A percentile compares a stretch with the other conserved stretches of the same genome.
Conservation (phyloP, 2,329 filamentous ascomycete species). For the Ascosphaera apis region DNA sequence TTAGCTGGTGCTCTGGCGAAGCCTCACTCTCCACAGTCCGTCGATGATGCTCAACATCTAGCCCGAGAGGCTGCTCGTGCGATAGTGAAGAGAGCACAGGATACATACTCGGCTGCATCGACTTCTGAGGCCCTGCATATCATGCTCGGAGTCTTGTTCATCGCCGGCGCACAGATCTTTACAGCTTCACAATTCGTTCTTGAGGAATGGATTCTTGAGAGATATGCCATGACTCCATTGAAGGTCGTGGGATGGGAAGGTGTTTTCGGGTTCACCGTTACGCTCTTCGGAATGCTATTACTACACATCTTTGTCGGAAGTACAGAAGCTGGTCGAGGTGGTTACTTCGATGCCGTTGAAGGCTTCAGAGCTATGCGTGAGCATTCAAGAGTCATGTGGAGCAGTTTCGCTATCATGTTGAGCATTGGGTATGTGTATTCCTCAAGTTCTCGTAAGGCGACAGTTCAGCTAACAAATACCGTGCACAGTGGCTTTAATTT, state of each 20-base stretch:
- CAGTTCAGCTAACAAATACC: constrained; percentile 1
- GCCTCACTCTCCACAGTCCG: constrained; percentile 24
- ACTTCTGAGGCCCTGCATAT: constrained; percentile 40
- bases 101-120: constrained; percentile 18
- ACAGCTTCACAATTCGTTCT: constrained; percentile 90
- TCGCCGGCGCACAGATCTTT: constrained; percentile 88
- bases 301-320: constrained; percentile 56
- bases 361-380: constrained; percentile 61
- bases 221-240: constrained; percentile 60
- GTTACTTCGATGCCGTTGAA: constrained; percentile 78
- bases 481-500: constrained; percentile 75
- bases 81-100: constrained; percentile 20
- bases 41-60: constrained; percentile 9
- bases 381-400: constrained; percentile 46
- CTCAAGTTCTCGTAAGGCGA: not conserved
- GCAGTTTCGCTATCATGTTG: constrained; percentile 82
- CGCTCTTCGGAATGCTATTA: constrained; percentile 53
- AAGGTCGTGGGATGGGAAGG: constrained; percentile 93
- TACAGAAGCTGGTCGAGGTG: constrained; percentile 48
- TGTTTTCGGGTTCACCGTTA: constrained; percentile 66
- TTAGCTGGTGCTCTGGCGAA: constrained; percentile 66
- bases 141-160: constrained; percentile 64
- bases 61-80: constrained; percentile 10
- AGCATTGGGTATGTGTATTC: constrained; percentile 57
- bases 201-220: constrained; percentile 77